Base-by-base conservation (phyloP, 306 rosid species). In the Purshia tridentata region DNA sequence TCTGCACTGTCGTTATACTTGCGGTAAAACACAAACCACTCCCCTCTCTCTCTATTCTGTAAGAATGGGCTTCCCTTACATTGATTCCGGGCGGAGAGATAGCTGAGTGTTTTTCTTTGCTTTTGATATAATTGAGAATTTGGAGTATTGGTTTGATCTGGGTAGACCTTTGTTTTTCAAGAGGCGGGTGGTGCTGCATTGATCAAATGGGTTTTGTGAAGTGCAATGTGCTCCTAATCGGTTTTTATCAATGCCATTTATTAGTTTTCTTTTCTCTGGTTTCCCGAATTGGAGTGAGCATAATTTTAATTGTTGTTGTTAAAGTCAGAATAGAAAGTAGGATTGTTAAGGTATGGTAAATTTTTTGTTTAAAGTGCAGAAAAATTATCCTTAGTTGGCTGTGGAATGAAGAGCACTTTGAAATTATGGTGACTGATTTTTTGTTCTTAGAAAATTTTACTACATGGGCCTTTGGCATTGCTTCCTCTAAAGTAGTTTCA, bases 1-100 rank as follows among this genome's bases (percentile, higher is more conserved):
- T 88, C 85, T 88, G 85, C 85, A 41, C 86, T 29, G 86, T 88
- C 9, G 77, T 88, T n/a, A 88, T 88, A 48, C 88, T 85, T 11
- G 92, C 88, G 39, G 91, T 87, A 84, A 68, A 59, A 9, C 8
- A 20, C 62, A 14, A 40, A 22, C 7, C 63, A 67, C 61, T 68
- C 77, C 63, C 59, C 64, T 72, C 61, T 68, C 77, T 58, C 35
- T 22, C 40, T 16, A 29, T 22, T 59, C 58, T 53, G 14, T 39
- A 10, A 4, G 45, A 37, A 49, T 49, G 77, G 19, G 46, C 4
- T 6, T 39, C 12, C 51, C 35, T 69, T 41, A 8, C 50, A 53
- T 78, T 72, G 44, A 20, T 47, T 72, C 20, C n/a, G 67, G 55
- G 55, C 10, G 41, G 23, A 72, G 50, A 35, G 41, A 7, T 39